Conservation (phyloP, 2,329 filamentous ascomycete genomes). For the Ambrosiella xylebori region DNA sequence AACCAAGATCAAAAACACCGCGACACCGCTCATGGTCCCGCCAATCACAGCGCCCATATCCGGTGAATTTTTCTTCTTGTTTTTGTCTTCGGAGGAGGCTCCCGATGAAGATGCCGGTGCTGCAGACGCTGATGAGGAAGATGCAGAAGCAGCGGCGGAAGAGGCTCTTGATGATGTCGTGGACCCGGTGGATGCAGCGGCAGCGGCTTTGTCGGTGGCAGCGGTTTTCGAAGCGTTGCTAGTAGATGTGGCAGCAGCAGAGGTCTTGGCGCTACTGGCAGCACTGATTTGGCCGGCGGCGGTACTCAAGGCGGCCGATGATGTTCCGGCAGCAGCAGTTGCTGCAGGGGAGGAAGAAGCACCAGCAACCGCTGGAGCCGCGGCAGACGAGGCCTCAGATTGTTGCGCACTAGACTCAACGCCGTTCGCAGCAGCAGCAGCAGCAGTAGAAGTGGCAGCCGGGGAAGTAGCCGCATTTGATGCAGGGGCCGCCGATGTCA, state of each 20-base stretch:
- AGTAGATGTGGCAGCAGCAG: neutral
- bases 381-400: neutral
- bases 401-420: neutral
- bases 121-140: neutral
- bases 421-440: neutral
- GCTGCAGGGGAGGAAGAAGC: neutral
- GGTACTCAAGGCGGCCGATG: neutral
- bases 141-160: neutral
- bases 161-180: constrained; percentile 3
- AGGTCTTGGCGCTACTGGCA: neutral
- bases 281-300: neutral
- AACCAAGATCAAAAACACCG: constrained; percentile 26
- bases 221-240: constrained; percentile 1
- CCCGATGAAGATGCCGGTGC: constrained; percentile 1
- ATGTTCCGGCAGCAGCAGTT: too few species aligned
- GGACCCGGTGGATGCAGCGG: constrained; percentile 12
- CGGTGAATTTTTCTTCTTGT: constrained; percentile 14
- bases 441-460: neutral
- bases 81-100: constrained; percentile 1
- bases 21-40: constrained; percentile 34
- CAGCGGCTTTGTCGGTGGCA: constrained; percentile 9
- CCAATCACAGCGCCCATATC: constrained; percentile 36
- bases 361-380: neutral
- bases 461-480: constrained; percentile 2
- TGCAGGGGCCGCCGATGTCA: neutral